Evolutionary conservation across 176 grass and related monocot genomes (phyloP).

Genomic region (Puccinellia tenuiflora): DNA sequence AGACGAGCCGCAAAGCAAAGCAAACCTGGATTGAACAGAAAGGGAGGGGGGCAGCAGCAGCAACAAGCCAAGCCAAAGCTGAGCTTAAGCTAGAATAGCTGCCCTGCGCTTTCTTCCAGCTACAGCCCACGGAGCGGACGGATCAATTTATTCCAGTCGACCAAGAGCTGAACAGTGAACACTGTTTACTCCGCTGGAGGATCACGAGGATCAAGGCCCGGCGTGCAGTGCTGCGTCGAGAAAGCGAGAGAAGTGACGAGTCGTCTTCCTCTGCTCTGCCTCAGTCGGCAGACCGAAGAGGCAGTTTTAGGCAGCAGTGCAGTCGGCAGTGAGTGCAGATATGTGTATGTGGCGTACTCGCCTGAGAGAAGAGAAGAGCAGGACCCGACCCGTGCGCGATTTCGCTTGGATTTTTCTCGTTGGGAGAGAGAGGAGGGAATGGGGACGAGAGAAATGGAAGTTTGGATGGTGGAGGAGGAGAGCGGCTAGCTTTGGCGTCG

Average conservation of each 20-base stretch:
- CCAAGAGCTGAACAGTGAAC: neutral
- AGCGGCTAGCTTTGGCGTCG: neutral
- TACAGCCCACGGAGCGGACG: neutral
- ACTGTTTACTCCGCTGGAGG: neutral
- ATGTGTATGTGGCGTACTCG: neutral
- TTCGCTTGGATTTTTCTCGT: constrained; percentile 26
- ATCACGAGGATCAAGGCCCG: neutral
- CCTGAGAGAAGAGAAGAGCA: neutral
- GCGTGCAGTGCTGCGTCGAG: no score
- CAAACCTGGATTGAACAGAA: constrained; percentile 5
- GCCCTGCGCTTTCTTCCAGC: neutral
- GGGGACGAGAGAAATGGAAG: neutral
- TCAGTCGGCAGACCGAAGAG: neutral
- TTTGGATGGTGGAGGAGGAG: constrained; percentile 8
- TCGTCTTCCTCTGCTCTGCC: neutral
- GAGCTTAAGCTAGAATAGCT: neutral
- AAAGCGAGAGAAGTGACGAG: neutral
- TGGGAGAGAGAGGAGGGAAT: neutral
- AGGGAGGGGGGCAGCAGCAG: neutral
- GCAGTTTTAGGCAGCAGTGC: neutral
- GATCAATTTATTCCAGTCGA: neutral
- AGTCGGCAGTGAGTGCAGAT: neutral
- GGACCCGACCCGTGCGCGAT: constrained; percentile 23
- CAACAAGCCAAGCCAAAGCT: neutral
- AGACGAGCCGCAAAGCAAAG: constrained; percentile 11